Conservation (phyloP, 129 eudicot species). For the Flaveria ramosissima region DNA sequence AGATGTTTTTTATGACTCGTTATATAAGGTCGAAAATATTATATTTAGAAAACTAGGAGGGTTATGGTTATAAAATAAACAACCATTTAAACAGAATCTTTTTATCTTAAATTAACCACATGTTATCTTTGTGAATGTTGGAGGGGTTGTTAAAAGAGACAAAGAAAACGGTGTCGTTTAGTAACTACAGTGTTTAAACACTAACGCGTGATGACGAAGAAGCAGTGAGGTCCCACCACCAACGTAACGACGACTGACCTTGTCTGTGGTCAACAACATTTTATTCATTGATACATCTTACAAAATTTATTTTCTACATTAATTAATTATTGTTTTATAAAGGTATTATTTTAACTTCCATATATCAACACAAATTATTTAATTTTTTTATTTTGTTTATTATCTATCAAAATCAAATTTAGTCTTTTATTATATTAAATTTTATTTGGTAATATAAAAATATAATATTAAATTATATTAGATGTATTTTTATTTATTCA, state of each 20-base stretch:
- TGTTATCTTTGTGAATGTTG: constrained; percentile 30
- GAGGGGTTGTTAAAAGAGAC: background rate
- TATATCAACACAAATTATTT: too few species aligned
- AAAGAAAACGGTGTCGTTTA: constrained; percentile 37
- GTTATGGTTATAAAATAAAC: background rate
- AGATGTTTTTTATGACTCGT: too few species aligned
- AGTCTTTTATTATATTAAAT: too few species aligned
- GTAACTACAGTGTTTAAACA: constrained; percentile 23
- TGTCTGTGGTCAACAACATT: constrained; percentile 74
- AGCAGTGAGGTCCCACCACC: constrained; percentile 33
- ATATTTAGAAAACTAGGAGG: background rate
- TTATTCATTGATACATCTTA: constrained; percentile 37
- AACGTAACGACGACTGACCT: constrained; percentile 35
- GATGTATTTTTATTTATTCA: too few species aligned
- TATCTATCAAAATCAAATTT: too few species aligned
- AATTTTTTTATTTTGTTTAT: too few species aligned
- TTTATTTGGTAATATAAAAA: too few species aligned
- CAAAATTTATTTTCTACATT: too few species aligned
- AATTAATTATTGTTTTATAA: too few species aligned
- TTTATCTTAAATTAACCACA: constrained; percentile 23
- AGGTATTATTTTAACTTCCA: too few species aligned
- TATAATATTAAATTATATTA: too few species aligned
- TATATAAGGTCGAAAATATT: background rate
- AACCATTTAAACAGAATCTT: constrained; percentile 28
- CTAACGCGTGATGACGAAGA: constrained; percentile 38